Evolutionary conservation across 2,329 filamentous ascomycete genomes (phyloP), one percentile per base, ranked within the genome.

Genomic region (Didymosphaeria variabile): DNA sequence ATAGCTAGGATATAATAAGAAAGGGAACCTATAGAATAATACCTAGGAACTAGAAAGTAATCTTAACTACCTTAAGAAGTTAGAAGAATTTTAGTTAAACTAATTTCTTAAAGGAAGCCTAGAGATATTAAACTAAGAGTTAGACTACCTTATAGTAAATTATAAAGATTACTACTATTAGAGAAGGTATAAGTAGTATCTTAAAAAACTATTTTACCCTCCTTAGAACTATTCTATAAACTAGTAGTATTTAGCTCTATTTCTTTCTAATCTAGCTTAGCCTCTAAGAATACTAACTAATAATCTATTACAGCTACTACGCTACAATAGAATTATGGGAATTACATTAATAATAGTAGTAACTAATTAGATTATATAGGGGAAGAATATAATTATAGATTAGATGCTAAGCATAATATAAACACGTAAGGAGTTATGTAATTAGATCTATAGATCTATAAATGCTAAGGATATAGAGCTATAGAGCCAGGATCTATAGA

Each of bases 11-110:
- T 40, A 38, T 46, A 45, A 57, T 26, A 31, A 45, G 13, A 56
- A 57, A 19, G 29, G 21, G 42, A 40, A 57, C 31, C 40, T 49
- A 53, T 61, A 49, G 31, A 36, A 61, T 31, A 58, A 57, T 38
- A 57, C 52, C 17, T 61, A 51, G 40, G 21, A 61, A 54, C 59
- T 38, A 31, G 26, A 61, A 45, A 49, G 55, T 45, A 61, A 61
- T 29, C 42, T 61, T 50, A 61, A 45, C 29, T 57, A 57, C 59
- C 26, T 32, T 61, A 51, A 61, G 36, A 51, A 47, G 46, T 53
- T 61, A 50, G n/a, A 53, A 32, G 54, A 53, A 21, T 61, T 29
- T 31, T 54, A 53, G 7, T 15, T 32, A 50, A 34, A 34, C 47
- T 34, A 32, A 50, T 19, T 13, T 50, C 9, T 7, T 50, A 32